A percentile compares a stretch with the other conserved stretches of the same genome.
Conservation (phyloP, 2,329 filamentous ascomycete genomes). For the Neofusicoccum ribis region DNA sequence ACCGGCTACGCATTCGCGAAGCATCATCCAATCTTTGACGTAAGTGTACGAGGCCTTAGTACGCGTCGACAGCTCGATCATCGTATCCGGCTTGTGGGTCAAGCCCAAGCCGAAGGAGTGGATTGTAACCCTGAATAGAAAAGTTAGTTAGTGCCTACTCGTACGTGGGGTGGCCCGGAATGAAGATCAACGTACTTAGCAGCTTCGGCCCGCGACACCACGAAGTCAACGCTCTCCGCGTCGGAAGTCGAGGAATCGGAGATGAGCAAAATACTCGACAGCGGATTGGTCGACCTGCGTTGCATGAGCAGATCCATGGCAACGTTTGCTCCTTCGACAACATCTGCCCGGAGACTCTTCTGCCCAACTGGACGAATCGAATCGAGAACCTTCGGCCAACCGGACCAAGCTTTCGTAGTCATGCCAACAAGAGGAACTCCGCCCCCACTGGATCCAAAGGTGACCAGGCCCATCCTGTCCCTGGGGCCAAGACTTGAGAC, state of each 20-base stretch:
- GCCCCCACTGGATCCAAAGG: conserved; percentile 91
- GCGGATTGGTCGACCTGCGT: conserved; percentile 90
- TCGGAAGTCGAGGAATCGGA: conserved; percentile 96
- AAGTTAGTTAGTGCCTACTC: conserved; percentile 22
- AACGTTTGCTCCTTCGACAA: conserved; percentile 95
- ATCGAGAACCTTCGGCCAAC: conserved; percentile 82
- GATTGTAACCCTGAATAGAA: conserved; percentile 70
- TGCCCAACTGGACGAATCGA: conserved; percentile 92
- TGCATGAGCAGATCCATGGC: conserved; percentile 99
- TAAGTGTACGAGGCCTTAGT: conserved; percentile 98
- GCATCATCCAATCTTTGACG: conserved; percentile 99
- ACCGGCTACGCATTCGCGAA: conserved; percentile 91
- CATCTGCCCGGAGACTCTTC: conserved; percentile 93
- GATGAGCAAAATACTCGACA: conserved; percentile 93
- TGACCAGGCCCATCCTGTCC: conserved; percentile 95
- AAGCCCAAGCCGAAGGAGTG: conserved; percentile 95
- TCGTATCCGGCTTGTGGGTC: conserved; percentile 97
- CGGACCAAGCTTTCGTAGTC: conserved; percentile 91
- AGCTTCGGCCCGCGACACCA: conserved; percentile 92
- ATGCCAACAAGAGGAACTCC: conserved; percentile 96
- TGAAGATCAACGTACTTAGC: conserved; percentile 70
- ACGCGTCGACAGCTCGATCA: conserved; percentile 93
- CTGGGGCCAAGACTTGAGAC: conserved; percentile 85
- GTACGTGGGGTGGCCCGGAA: background rate
- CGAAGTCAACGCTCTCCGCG: conserved; percentile 93